phyloP scores from a whole-genome alignment of 441 rosid genomes.

The Euphorbia celastroides region DNA sequence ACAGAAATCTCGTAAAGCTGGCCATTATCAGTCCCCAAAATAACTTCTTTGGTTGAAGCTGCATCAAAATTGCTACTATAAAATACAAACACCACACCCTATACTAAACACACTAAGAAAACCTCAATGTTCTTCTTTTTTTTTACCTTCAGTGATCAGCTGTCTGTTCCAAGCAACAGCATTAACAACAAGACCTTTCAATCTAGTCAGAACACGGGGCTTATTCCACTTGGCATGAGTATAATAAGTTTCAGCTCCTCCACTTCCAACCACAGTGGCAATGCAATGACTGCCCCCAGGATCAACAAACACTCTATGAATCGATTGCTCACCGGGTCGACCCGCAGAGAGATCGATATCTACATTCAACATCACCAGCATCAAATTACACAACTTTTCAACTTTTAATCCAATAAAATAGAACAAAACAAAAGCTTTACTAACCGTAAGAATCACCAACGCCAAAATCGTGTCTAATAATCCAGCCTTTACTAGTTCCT shows the following conservation, averaged over 20 bases:
- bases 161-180: slow-evolving; percentile 97
- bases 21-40: slow-evolving; percentile 86
- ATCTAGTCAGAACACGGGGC: slow-evolving; percentile 69
- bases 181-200: slow-evolving; percentile 83
- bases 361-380: slow-evolving; percentile 21
- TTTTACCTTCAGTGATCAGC: slow-evolving; percentile 83
- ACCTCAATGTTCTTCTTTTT: too few relatives aligned
- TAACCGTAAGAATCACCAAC: slow-evolving; percentile 70
- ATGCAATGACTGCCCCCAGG: slow-evolving; percentile 98
- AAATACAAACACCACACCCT: slow-evolving; percentile 13
- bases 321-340: slow-evolving; percentile 83
- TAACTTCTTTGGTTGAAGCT: slow-evolving; percentile 92
- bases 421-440: not conserved
- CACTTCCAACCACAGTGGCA: slow-evolving; percentile 72
- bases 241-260: slow-evolving; percentile 87
- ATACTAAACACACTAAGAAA: not conserved
- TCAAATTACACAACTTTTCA: not conserved
- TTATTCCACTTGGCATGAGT: slow-evolving; percentile 94
- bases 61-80: slow-evolving; percentile 11
- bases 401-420: not conserved
- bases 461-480: slow-evolving; percentile 87
- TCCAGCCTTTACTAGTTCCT: slow-evolving; percentile 97
- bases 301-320: slow-evolving; percentile 91
- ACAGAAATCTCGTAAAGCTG: slow-evolving; percentile 90
- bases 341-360: slow-evolving; percentile 89